Evolutionary conservation across 345 rosid genomes (phyloP).

Genomic region (Turritis glabra): DNA sequence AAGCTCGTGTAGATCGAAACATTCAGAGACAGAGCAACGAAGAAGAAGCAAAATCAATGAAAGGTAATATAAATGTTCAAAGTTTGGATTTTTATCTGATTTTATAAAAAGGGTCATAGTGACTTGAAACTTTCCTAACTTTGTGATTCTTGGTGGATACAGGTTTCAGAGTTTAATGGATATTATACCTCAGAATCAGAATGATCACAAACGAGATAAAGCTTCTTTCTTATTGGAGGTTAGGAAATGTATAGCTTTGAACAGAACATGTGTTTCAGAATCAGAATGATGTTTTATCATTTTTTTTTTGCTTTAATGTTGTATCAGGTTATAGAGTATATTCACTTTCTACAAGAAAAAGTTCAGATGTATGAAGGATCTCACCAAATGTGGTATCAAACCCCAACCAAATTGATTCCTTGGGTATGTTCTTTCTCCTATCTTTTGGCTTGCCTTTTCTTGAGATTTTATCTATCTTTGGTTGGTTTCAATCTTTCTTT

Average conservation of each 20-base stretch:
- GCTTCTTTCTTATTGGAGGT: conserved; percentile 88
- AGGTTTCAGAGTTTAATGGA: conserved; percentile 85
- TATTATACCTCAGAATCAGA: conserved; percentile 73
- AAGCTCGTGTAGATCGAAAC: conserved; percentile 57
- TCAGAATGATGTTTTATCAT: not conserved
- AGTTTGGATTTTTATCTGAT: not conserved
- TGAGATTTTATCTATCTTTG: not conserved
- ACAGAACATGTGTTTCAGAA: not conserved
- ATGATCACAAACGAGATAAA: conserved; percentile 83
- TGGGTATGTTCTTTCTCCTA: conserved; percentile 52
- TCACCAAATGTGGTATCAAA: conserved; percentile 62
- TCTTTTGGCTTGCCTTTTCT: not conserved
- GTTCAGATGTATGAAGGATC: conserved; percentile 71
- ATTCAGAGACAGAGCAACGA: conserved; percentile 90
- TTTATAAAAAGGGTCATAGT: not conserved
- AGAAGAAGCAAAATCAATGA: conserved; percentile 86
- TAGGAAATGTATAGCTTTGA: not conserved
- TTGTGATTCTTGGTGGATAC: conserved; percentile 12
- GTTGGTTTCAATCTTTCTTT: not conserved
- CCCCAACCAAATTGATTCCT: conserved; percentile 59
- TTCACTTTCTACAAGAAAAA: conserved; percentile 74
- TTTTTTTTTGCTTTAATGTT: not conserved
- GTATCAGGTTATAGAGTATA: conserved; percentile 73
- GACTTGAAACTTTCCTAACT: not conserved
- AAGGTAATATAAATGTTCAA: conserved; percentile 44